Evolutionary conservation across 768 basidiomycete genomes (phyloP).

Genomic region (Naganishia vaughanmartiniae): DNA sequence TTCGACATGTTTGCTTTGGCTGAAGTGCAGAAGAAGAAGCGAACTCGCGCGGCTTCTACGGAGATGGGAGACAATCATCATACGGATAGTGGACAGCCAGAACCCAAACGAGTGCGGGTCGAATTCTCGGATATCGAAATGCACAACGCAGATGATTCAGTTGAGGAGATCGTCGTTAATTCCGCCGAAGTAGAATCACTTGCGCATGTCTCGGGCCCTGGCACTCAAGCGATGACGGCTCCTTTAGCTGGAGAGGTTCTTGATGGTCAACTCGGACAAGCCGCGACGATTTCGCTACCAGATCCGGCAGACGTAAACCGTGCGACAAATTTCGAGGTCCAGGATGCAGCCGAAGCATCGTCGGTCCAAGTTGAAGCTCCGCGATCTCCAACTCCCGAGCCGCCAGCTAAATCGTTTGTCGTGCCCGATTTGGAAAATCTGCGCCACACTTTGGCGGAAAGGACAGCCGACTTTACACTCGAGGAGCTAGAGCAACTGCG

Average conservation of each 20-base stretch:
- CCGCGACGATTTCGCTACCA: constrained; percentile 13
- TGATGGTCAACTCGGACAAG: constrained; percentile 21
- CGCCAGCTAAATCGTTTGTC: constrained; percentile 56
- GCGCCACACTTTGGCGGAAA: constrained; percentile 56
- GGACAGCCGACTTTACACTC: constrained; percentile 65
- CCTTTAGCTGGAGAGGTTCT: background rate
- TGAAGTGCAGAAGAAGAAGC: constrained; percentile 64
- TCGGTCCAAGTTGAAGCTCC: background rate
- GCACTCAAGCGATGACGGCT: constrained; percentile 20
- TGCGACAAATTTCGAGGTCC: background rate
- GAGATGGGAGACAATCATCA: constrained; percentile 1
- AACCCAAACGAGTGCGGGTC: constrained; percentile 14
- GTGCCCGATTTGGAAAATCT: constrained; percentile 61
- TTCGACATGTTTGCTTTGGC: constrained; percentile 70
- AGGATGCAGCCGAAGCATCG: background rate
- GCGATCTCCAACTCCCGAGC: constrained; percentile 1
- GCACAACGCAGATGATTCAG: background rate
- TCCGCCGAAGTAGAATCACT: background rate
- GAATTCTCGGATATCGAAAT: constrained; percentile 17
- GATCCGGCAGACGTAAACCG: background rate
- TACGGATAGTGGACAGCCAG: constrained; percentile 20
- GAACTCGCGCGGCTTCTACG: constrained; percentile 24
- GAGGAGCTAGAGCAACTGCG: constrained; percentile 93
- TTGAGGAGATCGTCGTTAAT: background rate
- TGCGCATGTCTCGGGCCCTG: background rate